phyloP scores from a whole-genome alignment of 2,329 filamentous ascomycete species.

The Huntiella bhutanensis region DNA sequence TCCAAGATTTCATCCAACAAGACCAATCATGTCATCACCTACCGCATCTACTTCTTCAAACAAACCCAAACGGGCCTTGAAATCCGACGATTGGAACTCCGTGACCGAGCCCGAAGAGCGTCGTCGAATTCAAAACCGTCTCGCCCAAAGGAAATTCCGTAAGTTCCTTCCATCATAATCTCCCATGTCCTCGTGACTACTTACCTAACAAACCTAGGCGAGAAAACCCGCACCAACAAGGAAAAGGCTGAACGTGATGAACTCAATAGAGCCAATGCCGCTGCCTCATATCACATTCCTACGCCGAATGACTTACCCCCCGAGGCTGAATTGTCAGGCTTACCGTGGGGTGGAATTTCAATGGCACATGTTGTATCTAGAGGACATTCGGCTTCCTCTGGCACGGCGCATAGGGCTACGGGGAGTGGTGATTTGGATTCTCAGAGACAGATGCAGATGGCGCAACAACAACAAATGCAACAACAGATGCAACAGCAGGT shows the following conservation, averaged over 20 bases:
- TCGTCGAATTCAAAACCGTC: constrained; percentile 55
- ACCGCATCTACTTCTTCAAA: background rate
- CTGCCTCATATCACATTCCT: constrained; percentile 43
- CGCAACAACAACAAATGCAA: background rate
- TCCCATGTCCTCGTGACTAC: no score
- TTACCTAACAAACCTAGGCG: constrained; percentile 28
- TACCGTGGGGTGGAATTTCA: constrained; percentile 55
- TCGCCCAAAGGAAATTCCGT: constrained; percentile 63
- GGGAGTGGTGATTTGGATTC: background rate
- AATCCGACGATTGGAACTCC: constrained; percentile 47
- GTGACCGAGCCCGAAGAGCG: constrained; percentile 52
- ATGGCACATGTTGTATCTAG: constrained; percentile 34
- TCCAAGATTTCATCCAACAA: no score
- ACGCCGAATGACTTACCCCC: constrained; percentile 33
- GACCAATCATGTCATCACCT: no score
- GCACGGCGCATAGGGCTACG: constrained; percentile 18
- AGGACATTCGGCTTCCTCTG: constrained; percentile 30
- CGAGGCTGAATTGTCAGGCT: constrained; percentile 37
- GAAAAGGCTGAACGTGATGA: constrained; percentile 45
- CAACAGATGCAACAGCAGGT: background rate
- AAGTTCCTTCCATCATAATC: constrained; percentile 18
- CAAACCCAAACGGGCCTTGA: constrained; percentile 22
- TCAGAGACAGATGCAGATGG: no score
- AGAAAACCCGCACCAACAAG: constrained; percentile 48
- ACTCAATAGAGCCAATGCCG: constrained; percentile 44